A percentile compares a stretch with the other conserved stretches of the same genome.
phyloP scores from a whole-genome alignment of 495 filamentous ascomycete species.

The Podospora anserina region DNA sequence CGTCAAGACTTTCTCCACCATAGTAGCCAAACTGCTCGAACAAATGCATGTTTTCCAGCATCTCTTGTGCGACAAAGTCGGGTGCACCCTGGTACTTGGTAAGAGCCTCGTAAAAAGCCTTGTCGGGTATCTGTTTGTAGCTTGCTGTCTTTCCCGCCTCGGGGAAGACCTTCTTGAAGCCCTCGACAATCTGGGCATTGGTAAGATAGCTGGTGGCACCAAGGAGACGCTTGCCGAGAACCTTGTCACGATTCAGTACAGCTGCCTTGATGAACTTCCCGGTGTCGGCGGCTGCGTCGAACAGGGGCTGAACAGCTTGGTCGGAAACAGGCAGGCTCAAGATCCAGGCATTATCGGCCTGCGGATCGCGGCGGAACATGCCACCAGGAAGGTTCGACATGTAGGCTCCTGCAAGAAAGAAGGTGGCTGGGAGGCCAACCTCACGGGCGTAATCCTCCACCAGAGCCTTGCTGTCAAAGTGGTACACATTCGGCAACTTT shows the following conservation, averaged over 20 bases:
- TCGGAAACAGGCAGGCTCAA: constrained; percentile 43
- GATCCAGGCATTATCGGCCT: constrained; percentile 35
- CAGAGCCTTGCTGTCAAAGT: constrained; percentile 61
- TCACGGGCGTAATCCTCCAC: constrained; percentile 56
- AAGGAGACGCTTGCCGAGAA: constrained; percentile 39
- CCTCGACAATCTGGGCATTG: constrained; percentile 43
- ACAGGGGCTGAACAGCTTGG: constrained; percentile 48
- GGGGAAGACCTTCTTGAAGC: constrained; percentile 48
- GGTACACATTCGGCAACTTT: constrained; percentile 49
- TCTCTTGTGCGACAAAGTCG: constrained; percentile 43
- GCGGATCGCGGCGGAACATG: constrained; percentile 29
- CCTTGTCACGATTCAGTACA: constrained; percentile 37
- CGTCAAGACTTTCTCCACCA: constrained; percentile 40
- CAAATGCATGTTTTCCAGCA: constrained; percentile 54
- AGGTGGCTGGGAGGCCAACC: constrained; percentile 49
- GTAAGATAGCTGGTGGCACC: constrained; percentile 54
- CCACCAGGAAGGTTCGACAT: constrained; percentile 50
- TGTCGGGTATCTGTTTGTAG: constrained; percentile 42
- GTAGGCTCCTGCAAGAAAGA: constrained; percentile 57
- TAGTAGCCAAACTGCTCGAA: constrained; percentile 53
- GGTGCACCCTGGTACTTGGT: constrained; percentile 39
- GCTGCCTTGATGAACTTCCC: constrained; percentile 57
- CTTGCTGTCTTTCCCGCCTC: constrained; percentile 47
- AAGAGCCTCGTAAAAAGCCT: constrained; percentile 44
- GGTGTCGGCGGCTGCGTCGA: constrained; percentile 52